These are phyloP conservation scores for Friedmanniomyces endolithicus DNA, from an alignment of 495 filamentous ascomycete species.

Conservation along the genomic window DNA sequence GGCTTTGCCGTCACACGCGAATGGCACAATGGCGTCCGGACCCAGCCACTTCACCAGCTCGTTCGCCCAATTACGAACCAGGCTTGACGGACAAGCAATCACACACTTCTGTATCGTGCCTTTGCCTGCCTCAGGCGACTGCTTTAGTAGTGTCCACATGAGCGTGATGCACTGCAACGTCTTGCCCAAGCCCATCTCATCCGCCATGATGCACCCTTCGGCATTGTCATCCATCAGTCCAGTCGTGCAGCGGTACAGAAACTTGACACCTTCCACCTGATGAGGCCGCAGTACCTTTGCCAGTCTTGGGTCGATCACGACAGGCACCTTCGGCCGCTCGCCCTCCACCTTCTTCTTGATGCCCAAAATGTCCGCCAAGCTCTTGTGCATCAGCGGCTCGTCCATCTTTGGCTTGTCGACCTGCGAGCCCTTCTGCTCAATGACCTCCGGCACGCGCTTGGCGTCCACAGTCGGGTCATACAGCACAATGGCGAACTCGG, in stretches of 20 bases:
- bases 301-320: constrained; percentile 88
- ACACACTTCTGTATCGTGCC: constrained; percentile 92
- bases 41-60: constrained; percentile 94
- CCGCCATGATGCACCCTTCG: constrained; percentile 98
- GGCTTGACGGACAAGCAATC: constrained; percentile 93
- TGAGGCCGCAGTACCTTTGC: constrained; percentile 89
- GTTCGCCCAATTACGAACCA: constrained; percentile 97
- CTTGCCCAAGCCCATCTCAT: constrained; percentile 97
- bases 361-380: constrained; percentile 87
- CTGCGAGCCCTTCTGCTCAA: constrained; percentile 26
- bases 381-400: constrained; percentile 78
- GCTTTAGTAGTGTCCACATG: constrained; percentile 95
- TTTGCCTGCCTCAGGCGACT: constrained; percentile 88
- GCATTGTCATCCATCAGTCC: constrained; percentile 88
- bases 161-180: constrained; percentile 73
- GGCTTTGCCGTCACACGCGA: constrained; percentile 93
- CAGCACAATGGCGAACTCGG: constrained; percentile 91
- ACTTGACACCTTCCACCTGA: constrained; percentile 98
- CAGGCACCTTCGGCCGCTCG: constrained; percentile 77
- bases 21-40: constrained; percentile 77
- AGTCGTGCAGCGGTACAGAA: constrained; percentile 86
- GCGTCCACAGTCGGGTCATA: constrained; percentile 94
- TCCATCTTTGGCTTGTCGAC: constrained; percentile 51
- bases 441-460: constrained; percentile 43
- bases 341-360: constrained; percentile 78